Percentiles rank a stretch among this genome's conserved stretches.
These are phyloP conservation scores for Pichia kluyveri DNA, from an alignment of 805 yeast species.

Conservation along the genomic window DNA sequence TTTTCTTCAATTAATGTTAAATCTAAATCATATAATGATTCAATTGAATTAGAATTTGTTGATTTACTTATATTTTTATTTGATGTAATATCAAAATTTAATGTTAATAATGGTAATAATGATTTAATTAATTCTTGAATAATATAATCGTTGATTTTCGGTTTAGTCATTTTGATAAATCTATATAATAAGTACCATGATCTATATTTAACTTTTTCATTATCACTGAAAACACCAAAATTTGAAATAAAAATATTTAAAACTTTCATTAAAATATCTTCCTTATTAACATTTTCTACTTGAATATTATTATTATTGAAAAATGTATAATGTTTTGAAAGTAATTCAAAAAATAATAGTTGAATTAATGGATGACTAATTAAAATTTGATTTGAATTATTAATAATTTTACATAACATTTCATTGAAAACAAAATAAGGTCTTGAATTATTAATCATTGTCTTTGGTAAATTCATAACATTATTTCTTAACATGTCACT, in stretches of 20 bases:
- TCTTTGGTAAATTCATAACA: conserved; percentile 60
- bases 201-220: conserved; percentile 68
- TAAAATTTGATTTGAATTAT: conserved; percentile 28
- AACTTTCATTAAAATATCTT: conserved; percentile 49
- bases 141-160: conserved; percentile 41
- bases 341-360: conserved; percentile 72
- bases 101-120: conserved; percentile 52
- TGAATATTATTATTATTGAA: conserved; percentile 36
- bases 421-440: conserved; percentile 56
- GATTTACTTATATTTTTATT: conserved; percentile 14
- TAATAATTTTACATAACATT: conserved; percentile 41
- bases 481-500: conserved; percentile 77
- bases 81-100: conserved; percentile 43
- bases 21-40: conserved; percentile 21
- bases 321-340: conserved; percentile 68
- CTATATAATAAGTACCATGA: conserved; percentile 87
- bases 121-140: conserved; percentile 51
- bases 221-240: conserved; percentile 70
- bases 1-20: conserved; percentile 37
- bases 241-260: conserved; percentile 72
- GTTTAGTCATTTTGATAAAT: conserved; percentile 70
- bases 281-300: conserved; percentile 32
- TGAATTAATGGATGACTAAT: conserved; percentile 78
- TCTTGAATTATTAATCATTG: conserved; percentile 54
- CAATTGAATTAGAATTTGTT: conserved; percentile 12